Evolutionary conservation across 805 yeast species (phyloP).

Genomic region (Pichia insulana): DNA sequence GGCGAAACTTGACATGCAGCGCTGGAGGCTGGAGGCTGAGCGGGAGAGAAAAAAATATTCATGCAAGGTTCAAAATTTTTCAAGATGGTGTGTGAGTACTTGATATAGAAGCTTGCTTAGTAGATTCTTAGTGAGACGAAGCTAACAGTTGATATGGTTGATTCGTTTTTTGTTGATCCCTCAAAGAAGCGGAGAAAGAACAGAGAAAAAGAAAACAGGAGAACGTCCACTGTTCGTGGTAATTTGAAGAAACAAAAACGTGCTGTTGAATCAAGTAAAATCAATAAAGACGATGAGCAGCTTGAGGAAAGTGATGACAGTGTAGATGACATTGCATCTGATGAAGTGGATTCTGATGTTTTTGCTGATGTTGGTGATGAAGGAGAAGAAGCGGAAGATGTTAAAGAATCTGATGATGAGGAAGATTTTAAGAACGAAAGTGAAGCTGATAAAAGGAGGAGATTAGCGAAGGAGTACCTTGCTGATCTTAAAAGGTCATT

Average conservation of each 20-base stretch:
- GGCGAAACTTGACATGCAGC: too few relatives aligned
- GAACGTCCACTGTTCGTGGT: conserved; percentile 14
- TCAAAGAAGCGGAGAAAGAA: conserved; percentile 40
- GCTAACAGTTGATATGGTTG: conserved; percentile 34
- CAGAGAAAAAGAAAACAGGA: conserved; percentile 28
- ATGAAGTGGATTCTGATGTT: conserved; percentile 27
- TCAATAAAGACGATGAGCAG: conserved; percentile 23
- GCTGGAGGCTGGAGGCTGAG: too few relatives aligned
- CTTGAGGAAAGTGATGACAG: conserved; percentile 37
- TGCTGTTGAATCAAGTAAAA: background rate
- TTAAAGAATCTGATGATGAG: conserved; percentile 46
- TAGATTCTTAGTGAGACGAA: background rate
- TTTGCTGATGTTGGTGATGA: conserved; percentile 22
- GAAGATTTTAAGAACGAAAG: conserved; percentile 69
- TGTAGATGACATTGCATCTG: conserved; percentile 28
- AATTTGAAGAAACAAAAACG: conserved; percentile 14
- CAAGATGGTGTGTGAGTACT: too few relatives aligned
- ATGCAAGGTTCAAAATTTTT: too few relatives aligned
- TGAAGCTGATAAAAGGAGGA: conserved; percentile 88
- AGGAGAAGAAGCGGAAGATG: conserved; percentile 22
- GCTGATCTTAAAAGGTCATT: conserved; percentile 60
- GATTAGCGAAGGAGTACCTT: conserved; percentile 88
- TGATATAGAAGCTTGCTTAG: too few relatives aligned
- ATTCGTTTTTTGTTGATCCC: conserved; percentile 58
- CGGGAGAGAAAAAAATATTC: too few relatives aligned